Evolutionary conservation across 2,329 filamentous ascomycete species (phyloP).

Genomic region (Claviceps maximensis): DNA sequence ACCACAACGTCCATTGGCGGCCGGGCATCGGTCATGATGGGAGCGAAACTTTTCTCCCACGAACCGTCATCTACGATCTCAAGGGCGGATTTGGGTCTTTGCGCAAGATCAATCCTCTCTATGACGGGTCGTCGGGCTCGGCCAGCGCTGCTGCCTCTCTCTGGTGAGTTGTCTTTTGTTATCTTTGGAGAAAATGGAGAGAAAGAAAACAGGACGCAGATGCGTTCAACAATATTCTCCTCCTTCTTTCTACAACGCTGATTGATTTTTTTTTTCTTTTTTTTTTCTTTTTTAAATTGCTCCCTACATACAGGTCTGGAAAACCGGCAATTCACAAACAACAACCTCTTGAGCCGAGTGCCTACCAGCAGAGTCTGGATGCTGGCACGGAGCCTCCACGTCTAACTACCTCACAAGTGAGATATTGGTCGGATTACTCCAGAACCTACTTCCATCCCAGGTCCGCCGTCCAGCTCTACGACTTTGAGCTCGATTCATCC

Average conservation of each 20-base stretch:
- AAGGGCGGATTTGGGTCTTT: constrained; percentile 88
- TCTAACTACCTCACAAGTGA: constrained; percentile 58
- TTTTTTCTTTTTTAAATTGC: background rate
- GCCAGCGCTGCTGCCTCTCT: constrained; percentile 19
- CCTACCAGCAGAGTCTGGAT: constrained; percentile 72
- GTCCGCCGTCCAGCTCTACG: constrained; percentile 74
- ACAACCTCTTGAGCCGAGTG: constrained; percentile 51
- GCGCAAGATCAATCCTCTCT: constrained; percentile 76
- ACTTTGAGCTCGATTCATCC: constrained; percentile 71
- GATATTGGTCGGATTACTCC: constrained; percentile 95
- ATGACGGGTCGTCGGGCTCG: constrained; percentile 37
- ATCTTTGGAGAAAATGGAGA: background rate
- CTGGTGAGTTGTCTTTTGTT: constrained; percentile 17
- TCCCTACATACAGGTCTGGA: constrained; percentile 40
- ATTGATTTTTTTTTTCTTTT: too few relatives aligned
- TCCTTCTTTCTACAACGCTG: too few relatives aligned
- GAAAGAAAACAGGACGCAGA: background rate
- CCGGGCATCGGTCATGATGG: constrained; percentile 72
- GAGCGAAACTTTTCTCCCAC: constrained; percentile 80
- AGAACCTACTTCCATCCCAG: constrained; percentile 84
- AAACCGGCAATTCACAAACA: constrained; percentile 56
- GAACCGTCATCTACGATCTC: constrained; percentile 86
- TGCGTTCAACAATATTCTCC: too few relatives aligned
- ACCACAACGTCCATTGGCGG: constrained; percentile 68
- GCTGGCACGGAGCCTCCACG: constrained; percentile 51